phyloP scores from a whole-genome alignment of 179 eudicot species.

The Beta corolliflora region DNA sequence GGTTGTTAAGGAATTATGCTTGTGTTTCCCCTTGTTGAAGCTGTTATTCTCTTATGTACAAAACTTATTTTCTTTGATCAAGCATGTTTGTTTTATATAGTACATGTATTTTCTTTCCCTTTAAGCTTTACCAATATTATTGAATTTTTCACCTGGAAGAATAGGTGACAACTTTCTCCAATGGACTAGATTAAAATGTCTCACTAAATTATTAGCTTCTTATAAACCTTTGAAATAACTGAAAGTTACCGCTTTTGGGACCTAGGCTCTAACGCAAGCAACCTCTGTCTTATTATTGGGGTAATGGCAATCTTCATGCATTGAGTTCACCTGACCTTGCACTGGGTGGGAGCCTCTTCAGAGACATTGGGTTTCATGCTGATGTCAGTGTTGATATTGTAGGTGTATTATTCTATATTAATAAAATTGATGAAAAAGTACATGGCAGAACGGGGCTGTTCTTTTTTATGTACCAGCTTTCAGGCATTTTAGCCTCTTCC shows the following conservation, averaged over 20 bases:
- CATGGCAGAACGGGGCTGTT: neutral
- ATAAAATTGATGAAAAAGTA: neutral
- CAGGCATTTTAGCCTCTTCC: neutral
- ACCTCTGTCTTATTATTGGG: neutral
- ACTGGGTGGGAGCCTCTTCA: neutral
- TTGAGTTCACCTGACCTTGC: neutral
- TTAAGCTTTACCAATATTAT: neutral
- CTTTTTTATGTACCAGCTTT: neutral
- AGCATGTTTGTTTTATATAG: neutral
- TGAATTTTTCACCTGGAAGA: neutral
- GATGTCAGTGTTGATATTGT: neutral
- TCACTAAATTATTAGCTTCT: neutral
- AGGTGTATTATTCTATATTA: neutral
- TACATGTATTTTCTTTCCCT: neutral
- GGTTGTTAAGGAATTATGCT: neutral
- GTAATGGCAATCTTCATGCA: neutral
- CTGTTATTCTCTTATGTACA: neutral
- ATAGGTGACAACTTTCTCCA: neutral
- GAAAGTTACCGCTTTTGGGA: neutral
- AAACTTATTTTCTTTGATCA: neutral
- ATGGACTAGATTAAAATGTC: neutral
- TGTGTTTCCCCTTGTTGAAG: neutral
- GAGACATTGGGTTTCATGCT: neutral
- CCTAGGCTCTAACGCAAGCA: neutral
- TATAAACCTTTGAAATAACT: neutral